Percentiles rank a stretch among this genome's conserved stretches.
Evolutionary conservation across 371 early-diverging fungal genomes (phyloP).

Genomic region (Mucor piriformis): DNA sequence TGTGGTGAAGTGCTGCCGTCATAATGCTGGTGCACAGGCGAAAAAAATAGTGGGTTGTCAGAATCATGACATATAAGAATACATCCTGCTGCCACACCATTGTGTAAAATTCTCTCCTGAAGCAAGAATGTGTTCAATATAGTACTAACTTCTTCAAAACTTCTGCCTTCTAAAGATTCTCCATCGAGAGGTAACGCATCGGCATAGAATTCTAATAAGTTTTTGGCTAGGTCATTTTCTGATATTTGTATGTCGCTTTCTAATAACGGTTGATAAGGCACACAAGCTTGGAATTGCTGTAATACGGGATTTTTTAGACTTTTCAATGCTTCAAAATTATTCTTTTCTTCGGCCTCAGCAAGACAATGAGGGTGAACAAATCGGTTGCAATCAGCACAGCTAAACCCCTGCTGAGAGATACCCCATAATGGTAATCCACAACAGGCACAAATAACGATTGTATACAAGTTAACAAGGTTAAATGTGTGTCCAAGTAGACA

Average conservation of each 20-base stretch:
- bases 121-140: constrained; percentile 39
- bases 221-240: constrained; percentile 14
- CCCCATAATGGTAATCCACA: constrained; percentile 65
- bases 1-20: neutral
- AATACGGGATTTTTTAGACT: neutral
- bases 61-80: constrained; percentile 27
- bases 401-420: constrained; percentile 56
- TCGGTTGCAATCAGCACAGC: constrained; percentile 53
- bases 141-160: constrained; percentile 44
- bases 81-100: constrained; percentile 47
- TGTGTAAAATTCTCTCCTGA: constrained; percentile 46
- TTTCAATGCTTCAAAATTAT: neutral
- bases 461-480: constrained; percentile 57
- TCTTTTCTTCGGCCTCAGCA: constrained; percentile 15
- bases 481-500: constrained; percentile 48
- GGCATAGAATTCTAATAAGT: constrained; percentile 24
- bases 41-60: constrained; percentile 26
- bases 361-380: constrained; percentile 57
- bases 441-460: constrained; percentile 53
- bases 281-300: constrained; percentile 31
- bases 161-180: constrained; percentile 25
- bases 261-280: constrained; percentile 29
- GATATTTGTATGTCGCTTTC: constrained; percentile 40
- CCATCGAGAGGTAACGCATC: constrained; percentile 25
- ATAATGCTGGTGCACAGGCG: neutral